Evolutionary conservation across 768 basidiomycete species (phyloP).

Genomic region (Phaeotremella skinneri): DNA sequence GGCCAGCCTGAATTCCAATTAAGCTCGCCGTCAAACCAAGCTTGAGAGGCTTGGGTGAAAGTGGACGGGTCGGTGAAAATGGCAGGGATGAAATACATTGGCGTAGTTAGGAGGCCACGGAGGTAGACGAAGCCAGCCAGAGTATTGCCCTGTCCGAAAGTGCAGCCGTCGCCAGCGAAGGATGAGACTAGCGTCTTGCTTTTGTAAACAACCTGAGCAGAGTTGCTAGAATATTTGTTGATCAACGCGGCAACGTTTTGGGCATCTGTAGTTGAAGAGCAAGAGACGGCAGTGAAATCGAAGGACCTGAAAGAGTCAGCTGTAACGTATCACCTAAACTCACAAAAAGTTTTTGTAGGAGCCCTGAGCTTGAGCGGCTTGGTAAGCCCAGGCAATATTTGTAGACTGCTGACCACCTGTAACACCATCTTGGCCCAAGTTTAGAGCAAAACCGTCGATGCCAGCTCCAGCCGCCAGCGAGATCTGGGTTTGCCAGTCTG

Average conservation of each 20-base stretch:
- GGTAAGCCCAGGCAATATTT: slow-evolving; percentile 47
- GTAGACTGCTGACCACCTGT: slow-evolving; percentile 45
- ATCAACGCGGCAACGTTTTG: slow-evolving; percentile 35
- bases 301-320: slow-evolving; percentile 28
- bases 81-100: slow-evolving; percentile 28
- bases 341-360: slow-evolving; percentile 45
- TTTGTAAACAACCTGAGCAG: slow-evolving; percentile 47
- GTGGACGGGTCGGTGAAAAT: slow-evolving; percentile 30
- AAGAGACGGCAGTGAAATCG: slow-evolving; percentile 47
- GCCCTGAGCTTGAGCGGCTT: slow-evolving; percentile 37
- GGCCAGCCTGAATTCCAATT: slow-evolving; percentile 81
- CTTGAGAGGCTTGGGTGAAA: slow-evolving; percentile 43
- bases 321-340: slow-evolving; percentile 2
- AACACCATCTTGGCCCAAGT: slow-evolving; percentile 42
- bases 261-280: slow-evolving; percentile 32
- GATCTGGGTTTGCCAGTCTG: slow-evolving; percentile 50
- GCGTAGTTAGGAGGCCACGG: slow-evolving; percentile 21
- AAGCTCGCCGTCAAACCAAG: slow-evolving; percentile 52
- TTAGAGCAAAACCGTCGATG: slow-evolving; percentile 54
- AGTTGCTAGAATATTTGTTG: slow-evolving; percentile 29
- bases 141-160: slow-evolving; percentile 45
- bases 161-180: slow-evolving; percentile 52
- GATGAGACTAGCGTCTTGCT: slow-evolving; percentile 49
- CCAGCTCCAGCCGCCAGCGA: slow-evolving; percentile 44
- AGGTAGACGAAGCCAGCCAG: slow-evolving; percentile 44